A percentile compares a stretch with the other conserved stretches of the same genome.
phyloP scores from a whole-genome alignment of 75 land plant genomes.

The Cunninghamia lanceolata region DNA sequence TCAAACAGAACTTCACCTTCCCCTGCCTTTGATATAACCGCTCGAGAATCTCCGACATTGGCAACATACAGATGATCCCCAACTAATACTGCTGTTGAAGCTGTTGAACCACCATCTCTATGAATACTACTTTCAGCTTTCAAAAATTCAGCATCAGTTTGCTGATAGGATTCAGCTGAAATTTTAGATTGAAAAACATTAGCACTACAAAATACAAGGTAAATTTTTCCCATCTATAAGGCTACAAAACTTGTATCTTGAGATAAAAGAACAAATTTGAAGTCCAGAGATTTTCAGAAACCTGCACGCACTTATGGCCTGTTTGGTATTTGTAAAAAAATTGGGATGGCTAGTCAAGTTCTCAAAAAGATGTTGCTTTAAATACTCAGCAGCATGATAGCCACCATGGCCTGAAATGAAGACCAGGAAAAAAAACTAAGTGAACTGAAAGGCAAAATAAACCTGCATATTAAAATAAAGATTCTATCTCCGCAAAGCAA shows the following conservation, averaged over 20 bases:
- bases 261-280: not conserved
- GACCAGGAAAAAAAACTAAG: not conserved
- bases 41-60: constrained; percentile 91
- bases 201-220: not conserved
- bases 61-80: constrained; percentile 87
- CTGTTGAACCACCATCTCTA: constrained; percentile 93
- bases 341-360: constrained; percentile 82
- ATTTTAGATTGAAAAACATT: not conserved
- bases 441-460: not conserved
- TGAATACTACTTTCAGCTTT: constrained; percentile 55
- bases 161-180: constrained; percentile 82
- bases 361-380: constrained; percentile 84
- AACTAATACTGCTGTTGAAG: constrained; percentile 86
- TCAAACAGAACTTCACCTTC: constrained; percentile 48
- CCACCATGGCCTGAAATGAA: constrained; percentile 84
- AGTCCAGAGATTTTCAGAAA: not conserved
- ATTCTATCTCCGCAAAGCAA: not conserved
- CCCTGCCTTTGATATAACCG: constrained; percentile 80
- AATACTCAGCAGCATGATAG: constrained; percentile 81
- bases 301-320: constrained; percentile 69
- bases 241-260: not conserved
- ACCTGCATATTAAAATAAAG: not conserved
- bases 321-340: constrained; percentile 73
- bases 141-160: constrained; percentile 77
- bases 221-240: not conserved